Percentiles rank a stretch among this genome's conserved stretches.
phyloP scores from a whole-genome alignment of 495 filamentous ascomycete genomes.

The Aspergillus nidulans region DNA sequence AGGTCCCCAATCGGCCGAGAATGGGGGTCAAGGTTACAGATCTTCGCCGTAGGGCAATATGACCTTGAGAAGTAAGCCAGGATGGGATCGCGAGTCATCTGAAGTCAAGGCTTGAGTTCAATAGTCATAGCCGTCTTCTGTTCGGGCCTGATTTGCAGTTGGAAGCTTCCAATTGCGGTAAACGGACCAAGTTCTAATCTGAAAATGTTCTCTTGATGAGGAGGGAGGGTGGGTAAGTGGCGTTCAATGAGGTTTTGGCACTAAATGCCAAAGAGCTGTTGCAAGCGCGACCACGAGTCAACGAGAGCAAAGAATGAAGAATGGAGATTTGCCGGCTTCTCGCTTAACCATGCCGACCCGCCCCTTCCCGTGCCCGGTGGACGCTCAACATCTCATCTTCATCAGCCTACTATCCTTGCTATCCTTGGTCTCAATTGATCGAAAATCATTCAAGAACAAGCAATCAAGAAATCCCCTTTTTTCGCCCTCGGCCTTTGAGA shows the following conservation, averaged over 20 bases:
- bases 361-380: not conserved
- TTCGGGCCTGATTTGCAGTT: not conserved
- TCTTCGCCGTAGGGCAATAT: not conserved
- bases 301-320: not conserved
- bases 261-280: too few species aligned
- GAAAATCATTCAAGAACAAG: too few species aligned
- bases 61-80: not conserved
- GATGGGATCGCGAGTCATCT: not conserved
- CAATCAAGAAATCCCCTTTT: not conserved
- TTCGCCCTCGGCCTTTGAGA: not conserved
- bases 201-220: too few species aligned
- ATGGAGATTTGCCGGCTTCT: not conserved
- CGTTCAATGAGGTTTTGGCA: too few species aligned
- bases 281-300: not conserved
- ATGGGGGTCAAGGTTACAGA: not conserved
- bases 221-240: not conserved
- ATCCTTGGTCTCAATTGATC: too few species aligned
- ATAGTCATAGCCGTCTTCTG: not conserved
- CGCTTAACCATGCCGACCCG: too few species aligned
- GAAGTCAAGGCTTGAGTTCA: not conserved
- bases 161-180: not conserved
- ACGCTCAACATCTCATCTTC: not conserved
- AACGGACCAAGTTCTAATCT: too few species aligned
- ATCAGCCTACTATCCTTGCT: too few species aligned
- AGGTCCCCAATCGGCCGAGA: too few species aligned